Evolutionary conservation across 768 basidiomycete species (phyloP).

Genomic region (Trametes meyenii): DNA sequence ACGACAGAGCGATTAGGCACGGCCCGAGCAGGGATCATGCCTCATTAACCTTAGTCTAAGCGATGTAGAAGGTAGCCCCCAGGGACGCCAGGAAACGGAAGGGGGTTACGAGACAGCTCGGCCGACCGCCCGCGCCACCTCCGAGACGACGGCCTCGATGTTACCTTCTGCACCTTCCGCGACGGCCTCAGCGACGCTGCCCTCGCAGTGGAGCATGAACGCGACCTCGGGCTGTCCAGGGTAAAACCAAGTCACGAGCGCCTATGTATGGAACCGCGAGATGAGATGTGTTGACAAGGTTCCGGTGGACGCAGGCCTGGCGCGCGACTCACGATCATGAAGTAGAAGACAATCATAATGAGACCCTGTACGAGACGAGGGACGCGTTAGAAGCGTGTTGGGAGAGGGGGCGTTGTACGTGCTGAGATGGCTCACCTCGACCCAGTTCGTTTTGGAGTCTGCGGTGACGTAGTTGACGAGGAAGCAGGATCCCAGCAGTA

Average conservation of each 20-base stretch:
- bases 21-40: no score
- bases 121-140: no score
- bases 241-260: slow-evolving; percentile 70
- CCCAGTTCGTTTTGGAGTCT: slow-evolving; percentile 81
- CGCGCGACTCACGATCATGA: slow-evolving; percentile 55
- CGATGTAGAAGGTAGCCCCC: no score
- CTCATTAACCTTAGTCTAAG: no score
- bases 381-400: neutral
- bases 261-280: slow-evolving; percentile 43
- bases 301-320: neutral
- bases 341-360: slow-evolving; percentile 66
- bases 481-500: slow-evolving; percentile 69
- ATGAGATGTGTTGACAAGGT: neutral
- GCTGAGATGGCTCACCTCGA: slow-evolving; percentile 44
- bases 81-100: no score
- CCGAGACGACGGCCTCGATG: slow-evolving; percentile 9
- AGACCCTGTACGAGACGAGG: slow-evolving; percentile 36
- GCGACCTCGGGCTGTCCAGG: slow-evolving; percentile 54
- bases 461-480: slow-evolving; percentile 81
- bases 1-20: no score
- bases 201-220: slow-evolving; percentile 45
- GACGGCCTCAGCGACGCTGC: slow-evolving; percentile 42
- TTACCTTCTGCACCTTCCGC: slow-evolving; percentile 10
- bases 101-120: no score
- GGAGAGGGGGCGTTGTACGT: neutral